Evolutionary conservation across 1,139 yeast genomes (phyloP).

Genomic region (Zygoascus meyerae): DNA sequence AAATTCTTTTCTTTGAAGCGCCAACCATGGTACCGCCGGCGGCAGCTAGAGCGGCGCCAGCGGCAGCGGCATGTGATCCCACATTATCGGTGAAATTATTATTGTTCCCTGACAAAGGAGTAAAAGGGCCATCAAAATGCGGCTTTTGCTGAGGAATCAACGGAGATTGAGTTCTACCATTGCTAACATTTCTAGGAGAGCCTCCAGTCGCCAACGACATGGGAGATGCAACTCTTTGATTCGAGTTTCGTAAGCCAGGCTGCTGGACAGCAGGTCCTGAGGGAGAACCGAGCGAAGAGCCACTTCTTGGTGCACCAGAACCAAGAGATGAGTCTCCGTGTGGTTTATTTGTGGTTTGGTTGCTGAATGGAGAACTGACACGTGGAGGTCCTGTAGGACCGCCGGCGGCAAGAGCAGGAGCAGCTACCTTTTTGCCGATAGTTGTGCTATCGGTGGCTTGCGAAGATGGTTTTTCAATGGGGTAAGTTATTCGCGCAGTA

Average conservation of each 20-base stretch:
- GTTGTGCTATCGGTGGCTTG: conserved; percentile 1
- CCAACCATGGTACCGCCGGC: conserved; percentile 14
- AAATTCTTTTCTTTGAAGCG: background rate
- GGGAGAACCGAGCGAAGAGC: background rate
- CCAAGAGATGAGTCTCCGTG: background rate
- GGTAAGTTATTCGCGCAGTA: conserved; percentile 37
- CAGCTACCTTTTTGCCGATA: background rate
- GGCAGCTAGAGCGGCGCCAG: conserved; percentile 9
- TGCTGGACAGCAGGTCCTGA: background rate
- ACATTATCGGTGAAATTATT: background rate
- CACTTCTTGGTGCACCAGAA: background rate
- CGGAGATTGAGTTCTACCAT: conserved; percentile 5
- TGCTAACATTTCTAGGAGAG: conserved; percentile 1
- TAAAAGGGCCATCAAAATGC: conserved; percentile 7
- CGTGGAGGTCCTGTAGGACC: background rate
- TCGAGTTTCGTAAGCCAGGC: background rate
- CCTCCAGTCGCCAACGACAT: conserved; percentile 9
- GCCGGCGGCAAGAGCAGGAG: background rate
- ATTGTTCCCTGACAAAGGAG: conserved; percentile 4
- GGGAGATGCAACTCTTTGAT: conserved; percentile 8
- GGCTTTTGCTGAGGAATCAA: conserved; percentile 4
- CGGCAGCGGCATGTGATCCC: conserved; percentile 3
- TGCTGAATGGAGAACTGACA: conserved; percentile 4
- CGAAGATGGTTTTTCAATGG: conserved; percentile 22
- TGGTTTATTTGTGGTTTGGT: background rate